Evolutionary conservation across 352 stramenopile genomes (phyloP).

Genomic region (Phytophthora podocarpi): DNA sequence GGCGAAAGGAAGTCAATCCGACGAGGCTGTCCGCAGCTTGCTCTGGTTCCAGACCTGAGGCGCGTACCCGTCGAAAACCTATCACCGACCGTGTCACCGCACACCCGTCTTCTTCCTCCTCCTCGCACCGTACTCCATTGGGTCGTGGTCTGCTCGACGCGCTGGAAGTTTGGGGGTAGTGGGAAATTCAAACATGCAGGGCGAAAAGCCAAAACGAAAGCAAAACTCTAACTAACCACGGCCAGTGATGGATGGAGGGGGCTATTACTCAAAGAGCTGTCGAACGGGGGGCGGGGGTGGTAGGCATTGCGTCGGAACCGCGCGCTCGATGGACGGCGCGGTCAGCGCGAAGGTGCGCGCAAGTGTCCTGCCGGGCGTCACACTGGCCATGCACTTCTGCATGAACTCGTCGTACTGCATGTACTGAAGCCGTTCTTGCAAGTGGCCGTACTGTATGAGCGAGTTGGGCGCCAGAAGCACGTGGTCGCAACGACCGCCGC

Average conservation of each 20-base stretch:
- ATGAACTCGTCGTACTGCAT: slow-evolving; percentile 57
- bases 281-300: slow-evolving; percentile 36
- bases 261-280: slow-evolving; percentile 56
- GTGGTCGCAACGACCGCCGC: slow-evolving; percentile 40
- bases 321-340: slow-evolving; percentile 26
- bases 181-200: slow-evolving; percentile 27
- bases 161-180: slow-evolving; percentile 10
- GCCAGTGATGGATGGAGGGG: slow-evolving; percentile 7
- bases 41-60: no score
- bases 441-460: slow-evolving; percentile 51
- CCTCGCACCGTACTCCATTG: slow-evolving; percentile 16
- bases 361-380: slow-evolving; percentile 38
- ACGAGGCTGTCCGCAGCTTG: no score
- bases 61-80: slow-evolving; percentile 1
- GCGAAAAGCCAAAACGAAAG: slow-evolving; percentile 16
- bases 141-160: no score
- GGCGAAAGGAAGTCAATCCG: no score
- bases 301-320: slow-evolving; percentile 43
- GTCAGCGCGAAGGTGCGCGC: slow-evolving; percentile 46
- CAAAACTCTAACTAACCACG: slow-evolving; percentile 37
- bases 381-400: slow-evolving; percentile 44
- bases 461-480: slow-evolving; percentile 48
- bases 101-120: slow-evolving; percentile 14
- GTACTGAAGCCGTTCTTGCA: slow-evolving; percentile 50
- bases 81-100: background rate